phyloP scores from a whole-genome alignment of 768 basidiomycete genomes.

The Boletus reticuloceps region DNA sequence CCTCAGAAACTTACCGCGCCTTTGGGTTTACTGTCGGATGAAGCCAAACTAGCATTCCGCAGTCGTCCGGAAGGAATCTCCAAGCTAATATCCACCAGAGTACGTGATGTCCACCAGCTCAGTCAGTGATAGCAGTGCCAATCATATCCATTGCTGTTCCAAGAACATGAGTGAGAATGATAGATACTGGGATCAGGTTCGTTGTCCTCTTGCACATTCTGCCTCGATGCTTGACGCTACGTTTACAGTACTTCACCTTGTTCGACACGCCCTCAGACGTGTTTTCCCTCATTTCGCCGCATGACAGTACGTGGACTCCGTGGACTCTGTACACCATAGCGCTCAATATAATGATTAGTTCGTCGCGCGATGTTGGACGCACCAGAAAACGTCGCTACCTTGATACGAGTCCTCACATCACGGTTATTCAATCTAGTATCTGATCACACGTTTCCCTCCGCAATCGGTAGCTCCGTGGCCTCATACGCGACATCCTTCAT shows the following conservation, averaged over 20 bases:
- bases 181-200: constrained; percentile 88
- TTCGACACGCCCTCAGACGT: constrained; percentile 92
- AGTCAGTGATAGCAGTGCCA: background rate
- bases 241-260: constrained; percentile 66
- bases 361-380: constrained; percentile 77
- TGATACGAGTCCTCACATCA: constrained; percentile 66
- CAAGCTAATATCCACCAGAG: constrained; percentile 70
- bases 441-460: constrained; percentile 76
- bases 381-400: constrained; percentile 83
- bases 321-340: background rate
- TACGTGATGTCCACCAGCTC: constrained; percentile 37
- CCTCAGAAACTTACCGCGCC: constrained; percentile 73
- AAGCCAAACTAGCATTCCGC: constrained; percentile 87
- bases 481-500: constrained; percentile 72
- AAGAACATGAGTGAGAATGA: constrained; percentile 77
- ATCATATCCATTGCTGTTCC: constrained; percentile 5
- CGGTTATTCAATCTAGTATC: constrained; percentile 73
- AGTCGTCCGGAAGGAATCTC: constrained; percentile 78
- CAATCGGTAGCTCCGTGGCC: constrained; percentile 52
- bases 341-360: constrained; percentile 45
- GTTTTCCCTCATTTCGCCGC: constrained; percentile 82
- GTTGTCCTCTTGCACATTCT: constrained; percentile 16
- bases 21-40: constrained; percentile 78
- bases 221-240: background rate
- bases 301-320: constrained; percentile 62